phyloP scores from a whole-genome alignment of 805 yeast genomes.

The Yueomyces sinensis region DNA sequence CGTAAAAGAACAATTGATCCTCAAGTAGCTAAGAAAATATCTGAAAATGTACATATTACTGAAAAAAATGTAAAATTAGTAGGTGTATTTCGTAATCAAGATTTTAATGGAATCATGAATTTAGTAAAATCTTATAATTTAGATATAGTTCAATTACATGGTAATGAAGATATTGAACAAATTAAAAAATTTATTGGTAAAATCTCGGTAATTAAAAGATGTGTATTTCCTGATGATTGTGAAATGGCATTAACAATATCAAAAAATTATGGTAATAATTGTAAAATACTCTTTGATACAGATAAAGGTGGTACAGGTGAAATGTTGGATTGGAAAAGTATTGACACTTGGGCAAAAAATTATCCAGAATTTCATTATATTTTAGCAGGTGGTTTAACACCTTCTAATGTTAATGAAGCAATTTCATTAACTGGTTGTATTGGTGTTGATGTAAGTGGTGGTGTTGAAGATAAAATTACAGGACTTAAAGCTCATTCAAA shows the following conservation, averaged over 20 bases:
- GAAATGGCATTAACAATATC: slow-evolving; percentile 3
- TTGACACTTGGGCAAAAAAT: slow-evolving; percentile 27
- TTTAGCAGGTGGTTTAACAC: slow-evolving; percentile 83
- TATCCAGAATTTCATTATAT: slow-evolving; percentile 27
- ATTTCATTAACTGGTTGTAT: slow-evolving; percentile 39
- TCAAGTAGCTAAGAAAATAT: slow-evolving; percentile 34
- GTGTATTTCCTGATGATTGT: slow-evolving; percentile 43
- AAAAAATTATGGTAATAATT: background rate
- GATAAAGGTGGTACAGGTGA: slow-evolving; percentile 90
- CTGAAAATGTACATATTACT: slow-evolving; percentile 25
- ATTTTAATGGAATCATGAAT: slow-evolving; percentile 43
- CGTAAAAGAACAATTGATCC: slow-evolving; percentile 55
- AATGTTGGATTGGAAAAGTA: slow-evolving; percentile 55
- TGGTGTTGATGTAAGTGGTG: slow-evolving; percentile 93
- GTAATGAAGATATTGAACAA: slow-evolving; percentile 36
- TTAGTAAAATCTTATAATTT: slow-evolving; percentile 31
- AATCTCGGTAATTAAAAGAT: slow-evolving; percentile 53
- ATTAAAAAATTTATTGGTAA: slow-evolving; percentile 25
- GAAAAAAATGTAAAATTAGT: slow-evolving; percentile 43
- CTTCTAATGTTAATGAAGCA: slow-evolving; percentile 56
- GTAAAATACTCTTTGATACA: slow-evolving; percentile 57
- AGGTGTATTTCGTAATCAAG: slow-evolving; percentile 85
- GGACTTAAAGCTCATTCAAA: slow-evolving; percentile 63
- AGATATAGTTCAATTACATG: slow-evolving; percentile 85
- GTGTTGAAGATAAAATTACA: slow-evolving; percentile 54